Evolutionary conservation across 2,329 filamentous ascomycete species (phyloP).

Genomic region (Sporothrix pseudoabietina): DNA sequence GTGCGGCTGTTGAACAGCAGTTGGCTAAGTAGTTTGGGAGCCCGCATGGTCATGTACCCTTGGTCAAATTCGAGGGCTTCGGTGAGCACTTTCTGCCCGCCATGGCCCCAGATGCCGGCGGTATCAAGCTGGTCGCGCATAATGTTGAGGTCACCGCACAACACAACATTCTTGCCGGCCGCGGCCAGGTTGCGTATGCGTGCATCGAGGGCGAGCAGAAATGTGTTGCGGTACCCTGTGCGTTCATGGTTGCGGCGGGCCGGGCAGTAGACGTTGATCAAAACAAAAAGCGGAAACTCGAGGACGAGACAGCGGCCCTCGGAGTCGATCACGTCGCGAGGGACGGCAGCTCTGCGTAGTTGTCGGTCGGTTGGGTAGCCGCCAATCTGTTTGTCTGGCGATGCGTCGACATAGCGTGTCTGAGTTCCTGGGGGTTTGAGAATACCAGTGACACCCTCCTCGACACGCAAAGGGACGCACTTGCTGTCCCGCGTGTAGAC

Average conservation of each 20-base stretch:
- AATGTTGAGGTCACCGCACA: slow-evolving; percentile 90
- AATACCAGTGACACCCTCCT: slow-evolving; percentile 89
- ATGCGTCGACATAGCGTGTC: slow-evolving; percentile 72
- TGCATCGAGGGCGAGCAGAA: slow-evolving; percentile 76
- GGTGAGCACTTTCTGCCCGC: slow-evolving; percentile 67
- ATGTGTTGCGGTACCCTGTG: slow-evolving; percentile 78
- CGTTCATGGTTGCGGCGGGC: slow-evolving; percentile 82
- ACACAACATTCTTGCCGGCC: slow-evolving; percentile 79
- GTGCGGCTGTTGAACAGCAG: slow-evolving; percentile 70
- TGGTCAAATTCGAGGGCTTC: slow-evolving; percentile 63
- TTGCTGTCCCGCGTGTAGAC: slow-evolving; percentile 89
- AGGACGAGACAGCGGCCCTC: slow-evolving; percentile 90
- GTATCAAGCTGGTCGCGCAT: slow-evolving; percentile 69
- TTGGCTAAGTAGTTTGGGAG: slow-evolving; percentile 80
- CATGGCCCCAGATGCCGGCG: slow-evolving; percentile 58
- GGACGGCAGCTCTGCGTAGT: slow-evolving; percentile 56
- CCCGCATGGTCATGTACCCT: slow-evolving; percentile 71
- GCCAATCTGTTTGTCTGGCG: slow-evolving; percentile 75
- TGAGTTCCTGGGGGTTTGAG: slow-evolving; percentile 72
- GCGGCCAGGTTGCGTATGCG: slow-evolving; percentile 80
- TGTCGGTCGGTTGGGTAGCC: slow-evolving; percentile 78
- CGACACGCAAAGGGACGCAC: slow-evolving; percentile 83
- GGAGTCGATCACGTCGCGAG: slow-evolving; percentile 75
- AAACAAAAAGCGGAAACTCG: slow-evolving; percentile 92
- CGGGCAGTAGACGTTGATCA: slow-evolving; percentile 90